Evolutionary conservation across 345 rosid genomes (phyloP), one percentile per base, ranked within the genome.

Genomic region (Acer negundo): DNA sequence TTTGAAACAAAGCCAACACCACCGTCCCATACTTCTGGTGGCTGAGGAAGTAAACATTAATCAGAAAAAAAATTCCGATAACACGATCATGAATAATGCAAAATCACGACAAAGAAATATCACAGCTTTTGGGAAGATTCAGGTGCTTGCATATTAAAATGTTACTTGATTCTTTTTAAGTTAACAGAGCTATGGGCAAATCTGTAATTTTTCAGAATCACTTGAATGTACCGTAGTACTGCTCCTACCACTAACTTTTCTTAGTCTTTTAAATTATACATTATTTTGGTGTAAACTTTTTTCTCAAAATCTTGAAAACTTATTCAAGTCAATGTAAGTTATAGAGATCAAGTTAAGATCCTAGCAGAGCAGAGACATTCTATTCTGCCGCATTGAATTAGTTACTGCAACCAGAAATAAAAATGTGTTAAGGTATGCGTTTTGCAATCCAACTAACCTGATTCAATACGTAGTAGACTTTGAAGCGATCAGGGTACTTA

Each of bases 1-100:
- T 90, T 91, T 0, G 98, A 81, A 68, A 93, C 94, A 78, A 89
- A 94, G 81, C 97, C 99, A 70, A 88, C 91, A 73, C 99, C 98
- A 4, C 93, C 97, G 76, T 91, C 84, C 99, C 98, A 96, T 17
- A 35, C 83, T 79, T 92, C 96, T 24, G 97, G 97, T 79, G 99
- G 95, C 98, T 95, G 89, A 82, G 71, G 70, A 76, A 59, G 63
- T 51, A 72, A 72, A 63, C 28, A 63, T 23, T 63, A n/a, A 56
- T 26, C 2, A 68, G 58, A 17, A 61, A 47, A 22, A 8, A 35
- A 5, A 71, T 73, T 75, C 42, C 19, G 69, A 12, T 22, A 69
- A 62, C 16, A 69, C 12, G 12, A 47, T 65, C 15, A 66, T 22
- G 28, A 44, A 53, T 7, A n/a, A 67, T 51, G 24, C 42, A 20